Evolutionary conservation across 805 yeast species (phyloP), one percentile per base, ranked within the genome.

Genomic region (Clavispora asparagi): DNA sequence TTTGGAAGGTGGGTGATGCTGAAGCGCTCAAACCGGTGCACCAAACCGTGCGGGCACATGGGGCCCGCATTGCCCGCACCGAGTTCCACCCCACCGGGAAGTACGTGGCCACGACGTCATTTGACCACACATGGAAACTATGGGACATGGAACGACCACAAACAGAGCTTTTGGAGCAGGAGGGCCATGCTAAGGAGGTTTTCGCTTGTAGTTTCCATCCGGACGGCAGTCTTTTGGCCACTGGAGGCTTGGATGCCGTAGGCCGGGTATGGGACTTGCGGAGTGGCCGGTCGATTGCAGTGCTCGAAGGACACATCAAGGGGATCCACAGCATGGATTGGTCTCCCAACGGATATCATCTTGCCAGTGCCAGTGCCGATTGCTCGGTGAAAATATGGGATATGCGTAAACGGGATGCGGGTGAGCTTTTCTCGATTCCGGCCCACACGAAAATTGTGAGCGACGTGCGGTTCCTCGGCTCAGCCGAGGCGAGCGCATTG

Each of bases 351-450:
- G 96, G 96, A 1, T 75, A 75, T 54, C 83, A 83, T 42, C 56
- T 89, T 4, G 90, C 90, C 3, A 83, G 92, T 0, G 97, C 91
- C 3, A 82, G 95, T 47, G 92, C 85, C 0, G 98, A 92, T 64
- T 81, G 89, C 28, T 67, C 81, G 1, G 75, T 89, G 9, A 85
- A 85, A 56, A 73, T 91, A 2, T 92, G 97, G 97, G 99, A 92
- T 67, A 43, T 92, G 32, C 72, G 99, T 32, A 62, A 57, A 42
- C 27, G 49, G 13, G 40, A 42, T 29, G 47, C 40, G n/a, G 49
- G 57, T 39, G 71, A 70, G 45, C 62, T 73, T 16, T 67, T 63
- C 29, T 67, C 83, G 0, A 77, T 92, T 4, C 82, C 89, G 6
- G 90, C 92, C 0, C 97, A 92, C 63, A 77, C 74, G 1, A 85